Conservation (phyloP, 75 land plant genomes). For the Sequoiadendron giganteum region DNA sequence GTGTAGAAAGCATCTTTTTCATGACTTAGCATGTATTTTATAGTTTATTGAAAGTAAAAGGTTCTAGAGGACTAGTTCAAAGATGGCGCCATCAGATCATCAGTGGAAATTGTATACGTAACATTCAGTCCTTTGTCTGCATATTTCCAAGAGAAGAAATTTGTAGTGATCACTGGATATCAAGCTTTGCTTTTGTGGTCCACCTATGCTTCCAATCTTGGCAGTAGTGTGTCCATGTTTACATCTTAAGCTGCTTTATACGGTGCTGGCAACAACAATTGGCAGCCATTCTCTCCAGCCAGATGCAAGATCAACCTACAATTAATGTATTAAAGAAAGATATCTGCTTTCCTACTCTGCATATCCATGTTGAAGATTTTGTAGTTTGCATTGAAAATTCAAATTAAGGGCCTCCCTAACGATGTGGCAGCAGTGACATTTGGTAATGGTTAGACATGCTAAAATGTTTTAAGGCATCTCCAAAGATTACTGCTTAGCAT, state of each 20-base stretch:
- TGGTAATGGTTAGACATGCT: neutral
- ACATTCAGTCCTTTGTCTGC: neutral
- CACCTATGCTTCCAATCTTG: too few relatives aligned
- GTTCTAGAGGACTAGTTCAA: neutral
- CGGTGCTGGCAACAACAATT: neutral
- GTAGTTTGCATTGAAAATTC: too few relatives aligned
- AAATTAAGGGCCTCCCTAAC: neutral
- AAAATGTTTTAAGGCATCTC: neutral
- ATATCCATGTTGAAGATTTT: neutral
- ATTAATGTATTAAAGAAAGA: too few relatives aligned
- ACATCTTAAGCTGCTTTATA: neutral
- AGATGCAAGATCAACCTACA: neutral
- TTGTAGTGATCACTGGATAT: neutral
- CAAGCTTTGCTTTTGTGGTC: neutral
- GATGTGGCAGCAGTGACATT: neutral
- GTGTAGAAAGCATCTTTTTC: too few relatives aligned
- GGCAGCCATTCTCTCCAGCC: neutral
- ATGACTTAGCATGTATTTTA: neutral
- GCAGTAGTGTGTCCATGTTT: neutral
- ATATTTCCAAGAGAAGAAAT: neutral
- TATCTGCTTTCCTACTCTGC: neutral
- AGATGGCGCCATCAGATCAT: neutral
- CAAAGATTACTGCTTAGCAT: too few relatives aligned
- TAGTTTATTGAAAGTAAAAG: neutral
- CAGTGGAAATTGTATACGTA: neutral